Percentiles rank a stretch among this genome's conserved stretches.
Evolutionary conservation across 1,139 yeast genomes (phyloP).

Genomic region (Geotrichum aggregatum): DNA sequence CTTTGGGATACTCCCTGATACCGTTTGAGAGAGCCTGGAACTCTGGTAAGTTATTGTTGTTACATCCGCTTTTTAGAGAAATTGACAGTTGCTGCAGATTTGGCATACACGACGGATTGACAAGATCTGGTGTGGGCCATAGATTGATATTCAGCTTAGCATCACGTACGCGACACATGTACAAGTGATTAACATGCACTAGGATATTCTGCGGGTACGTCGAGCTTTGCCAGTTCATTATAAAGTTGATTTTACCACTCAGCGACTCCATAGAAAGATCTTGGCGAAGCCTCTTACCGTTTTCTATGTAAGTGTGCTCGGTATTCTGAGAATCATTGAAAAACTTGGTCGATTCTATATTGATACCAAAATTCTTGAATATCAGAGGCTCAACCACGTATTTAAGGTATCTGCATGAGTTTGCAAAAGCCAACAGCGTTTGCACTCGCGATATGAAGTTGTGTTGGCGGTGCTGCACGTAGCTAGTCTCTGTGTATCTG

Average conservation of each 20-base stretch:
- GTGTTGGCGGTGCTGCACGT: not conserved
- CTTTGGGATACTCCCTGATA: not conserved
- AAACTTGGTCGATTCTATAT: not conserved
- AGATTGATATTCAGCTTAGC: not conserved
- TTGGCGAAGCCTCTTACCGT: not conserved
- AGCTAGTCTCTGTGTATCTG: not conserved
- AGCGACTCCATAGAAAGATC: not conserved
- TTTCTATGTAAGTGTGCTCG: not conserved
- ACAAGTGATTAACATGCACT: not conserved
- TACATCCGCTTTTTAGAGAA: conserved; percentile 1
- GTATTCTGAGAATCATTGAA: not conserved
- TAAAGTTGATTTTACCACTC: not conserved
- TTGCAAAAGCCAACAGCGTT: not conserved
- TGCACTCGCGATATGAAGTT: not conserved
- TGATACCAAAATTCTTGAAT: not conserved
- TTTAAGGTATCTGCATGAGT: not conserved
- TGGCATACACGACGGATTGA: not conserved
- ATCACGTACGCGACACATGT: not conserved
- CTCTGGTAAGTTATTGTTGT: not conserved
- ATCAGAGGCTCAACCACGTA: not conserved
- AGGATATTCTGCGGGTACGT: not conserved
- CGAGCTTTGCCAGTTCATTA: not conserved
- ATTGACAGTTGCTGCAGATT: not conserved
- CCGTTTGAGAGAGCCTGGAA: not conserved
- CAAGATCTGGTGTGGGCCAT: not conserved